Evolutionary conservation across 805 yeast genomes (phyloP).

Genomic region (Myxozyma monticola): DNA sequence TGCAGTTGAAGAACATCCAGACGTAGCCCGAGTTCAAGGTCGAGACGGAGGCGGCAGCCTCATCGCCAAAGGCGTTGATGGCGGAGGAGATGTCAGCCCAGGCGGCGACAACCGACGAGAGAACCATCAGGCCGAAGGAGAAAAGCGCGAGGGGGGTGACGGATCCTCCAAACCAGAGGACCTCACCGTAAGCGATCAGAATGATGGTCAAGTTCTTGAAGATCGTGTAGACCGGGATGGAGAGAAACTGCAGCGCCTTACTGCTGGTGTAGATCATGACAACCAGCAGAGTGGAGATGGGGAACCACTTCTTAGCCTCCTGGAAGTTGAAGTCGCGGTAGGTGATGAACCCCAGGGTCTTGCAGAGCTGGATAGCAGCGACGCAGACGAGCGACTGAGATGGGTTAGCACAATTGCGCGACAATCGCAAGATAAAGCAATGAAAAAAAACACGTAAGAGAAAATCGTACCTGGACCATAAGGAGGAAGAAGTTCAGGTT

Average conservation of each 20-base stretch:
- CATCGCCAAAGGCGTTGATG: slow-evolving; percentile 42
- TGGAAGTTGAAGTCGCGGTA: slow-evolving; percentile 80
- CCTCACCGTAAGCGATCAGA: slow-evolving; percentile 97
- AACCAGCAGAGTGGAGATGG: slow-evolving; percentile 85
- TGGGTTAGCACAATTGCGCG: neutral
- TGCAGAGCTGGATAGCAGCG: slow-evolving; percentile 67
- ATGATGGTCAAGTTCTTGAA: slow-evolving; percentile 97
- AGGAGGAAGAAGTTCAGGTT: slow-evolving; percentile 84
- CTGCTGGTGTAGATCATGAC: slow-evolving; percentile 95
- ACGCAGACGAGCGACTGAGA: slow-evolving; percentile 69
- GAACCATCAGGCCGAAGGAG: slow-evolving; percentile 86
- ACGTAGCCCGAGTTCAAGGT: slow-evolving; percentile 72
- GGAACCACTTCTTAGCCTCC: slow-evolving; percentile 93
- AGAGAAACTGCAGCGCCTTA: slow-evolving; percentile 85
- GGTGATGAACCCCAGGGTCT: slow-evolving; percentile 71
- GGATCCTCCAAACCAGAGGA: slow-evolving; percentile 90
- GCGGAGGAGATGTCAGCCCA: slow-evolving; percentile 68
- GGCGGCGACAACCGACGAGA: slow-evolving; percentile 94
- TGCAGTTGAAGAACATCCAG: slow-evolving; percentile 96
- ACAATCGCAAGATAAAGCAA: neutral
- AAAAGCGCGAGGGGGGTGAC: slow-evolving; percentile 88
- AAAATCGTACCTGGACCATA: slow-evolving; percentile 62
- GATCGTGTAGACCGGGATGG: slow-evolving; percentile 95
- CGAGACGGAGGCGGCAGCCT: slow-evolving; percentile 36
- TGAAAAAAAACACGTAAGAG: neutral